Base-by-base conservation (phyloP, 2,329 filamentous ascomycete species). In the Raffaelea albimanens region DNA sequence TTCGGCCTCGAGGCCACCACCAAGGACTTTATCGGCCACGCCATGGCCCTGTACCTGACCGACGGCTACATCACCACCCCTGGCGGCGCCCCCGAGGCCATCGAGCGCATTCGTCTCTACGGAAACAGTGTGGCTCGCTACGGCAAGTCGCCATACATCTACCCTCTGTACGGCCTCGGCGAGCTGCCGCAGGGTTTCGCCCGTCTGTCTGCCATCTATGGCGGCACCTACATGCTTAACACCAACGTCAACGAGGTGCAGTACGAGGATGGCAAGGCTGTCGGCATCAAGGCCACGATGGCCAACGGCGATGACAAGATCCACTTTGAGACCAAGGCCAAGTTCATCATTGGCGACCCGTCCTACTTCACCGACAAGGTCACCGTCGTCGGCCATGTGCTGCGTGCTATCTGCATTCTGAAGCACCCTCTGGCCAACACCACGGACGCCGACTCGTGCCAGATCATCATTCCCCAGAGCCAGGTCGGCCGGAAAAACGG, bases 151-250 rank as follows among this genome's bases (percentile, higher is more conserved):
- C 94, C 93, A 41, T 98, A 97, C 75, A 97, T 98, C 72, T 98
- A 98, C 76, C 94, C 93, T 43, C 82, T 97, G 29, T 98, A 98
- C 71, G 93, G 93, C 53, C 82, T 98, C 44, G 93, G 87, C 64
- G 93, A 98, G 73, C 84, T 98, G 48, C 94, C 93, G 33, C 93
- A 98, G 70, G 91, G 91, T 51, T 98, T 98, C 61, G 93, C 93
- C 54, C 90, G 93, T 67, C 80, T 98, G 47, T 96, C 90, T 38
- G 93, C 93, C 66, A 97, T 98, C 69, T 97, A 98, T 64, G 93
- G 93, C 55, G 93, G 93, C 58, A 98, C 93, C 44, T 98, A 98
- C 72, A 98, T 98, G 90, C 83, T 98, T 61, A 97, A 97, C 76
- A 95, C 93, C 57, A 82, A 82, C 57, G 78, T 98, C 48, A 86